Percentiles rank a stretch among this genome's conserved stretches.
Evolutionary conservation across 306 rosid species (phyloP).

Genomic region (Gastrolobium bilobum): DNA sequence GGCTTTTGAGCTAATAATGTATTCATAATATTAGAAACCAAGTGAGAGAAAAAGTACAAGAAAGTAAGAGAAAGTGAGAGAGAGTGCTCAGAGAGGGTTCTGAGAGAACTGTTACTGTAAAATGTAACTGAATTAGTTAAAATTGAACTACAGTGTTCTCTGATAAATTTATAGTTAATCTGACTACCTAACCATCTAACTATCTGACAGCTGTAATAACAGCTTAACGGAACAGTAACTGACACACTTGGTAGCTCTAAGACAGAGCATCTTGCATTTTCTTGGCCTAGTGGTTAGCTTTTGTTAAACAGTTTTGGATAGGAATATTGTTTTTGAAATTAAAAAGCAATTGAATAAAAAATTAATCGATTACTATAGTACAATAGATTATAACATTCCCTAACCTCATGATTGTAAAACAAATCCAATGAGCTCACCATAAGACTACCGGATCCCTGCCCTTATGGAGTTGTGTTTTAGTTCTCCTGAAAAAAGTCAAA

Average conservation of each 20-base stretch:
- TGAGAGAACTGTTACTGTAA: constrained; percentile 11
- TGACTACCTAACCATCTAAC: neutral
- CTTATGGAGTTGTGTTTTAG: constrained; percentile 5
- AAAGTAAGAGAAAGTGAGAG: constrained; percentile 1
- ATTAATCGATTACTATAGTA: constrained; percentile 1
- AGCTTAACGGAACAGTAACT: neutral
- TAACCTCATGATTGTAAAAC: constrained; percentile 12
- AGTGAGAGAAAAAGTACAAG: constrained; percentile 10
- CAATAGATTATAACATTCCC: constrained; percentile 8
- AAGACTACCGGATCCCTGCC: neutral
- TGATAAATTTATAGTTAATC: neutral
- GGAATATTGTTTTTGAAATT: constrained; percentile 24
- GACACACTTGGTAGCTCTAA: neutral
- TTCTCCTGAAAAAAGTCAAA: constrained; percentile 22
- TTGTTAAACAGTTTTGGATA: constrained; percentile 6
- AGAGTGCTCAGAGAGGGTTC: constrained; percentile 9
- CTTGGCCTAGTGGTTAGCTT: constrained; percentile 28
- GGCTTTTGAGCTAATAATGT: constrained; percentile 34
- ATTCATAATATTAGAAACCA: neutral
- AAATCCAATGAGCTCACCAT: constrained; percentile 20
- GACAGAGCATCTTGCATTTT: constrained; percentile 34
- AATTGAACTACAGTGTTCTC: neutral
- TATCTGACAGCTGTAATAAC: neutral
- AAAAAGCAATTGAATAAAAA: constrained; percentile 26
- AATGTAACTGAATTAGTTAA: neutral